phyloP scores from a whole-genome alignment of 306 rosid species.

The Alnus rubra region DNA sequence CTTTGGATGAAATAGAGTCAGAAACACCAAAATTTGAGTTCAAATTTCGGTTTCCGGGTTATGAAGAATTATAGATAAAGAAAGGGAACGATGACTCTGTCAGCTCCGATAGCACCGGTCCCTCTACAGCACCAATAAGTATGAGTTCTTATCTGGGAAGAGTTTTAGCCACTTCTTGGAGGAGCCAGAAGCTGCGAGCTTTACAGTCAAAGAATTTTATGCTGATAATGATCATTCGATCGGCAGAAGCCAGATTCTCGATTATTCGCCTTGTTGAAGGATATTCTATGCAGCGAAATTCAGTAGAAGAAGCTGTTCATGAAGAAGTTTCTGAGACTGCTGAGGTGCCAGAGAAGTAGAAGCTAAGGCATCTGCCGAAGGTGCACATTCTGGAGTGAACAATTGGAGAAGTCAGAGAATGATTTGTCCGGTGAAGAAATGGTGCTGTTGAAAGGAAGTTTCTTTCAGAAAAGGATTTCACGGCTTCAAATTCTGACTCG shows the following conservation, averaged over 20 bases:
- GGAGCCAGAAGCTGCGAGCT: slow-evolving; percentile 47
- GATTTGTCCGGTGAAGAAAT: slow-evolving; percentile 2
- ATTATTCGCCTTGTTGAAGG: slow-evolving; percentile 18
- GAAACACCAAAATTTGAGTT: slow-evolving; percentile 52
- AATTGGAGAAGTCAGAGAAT: slow-evolving; percentile 14
- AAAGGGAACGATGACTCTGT: slow-evolving; percentile 31
- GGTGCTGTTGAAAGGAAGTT: slow-evolving; percentile 22
- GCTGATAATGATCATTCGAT: slow-evolving; percentile 21
- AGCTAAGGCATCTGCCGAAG: slow-evolving; percentile 4
- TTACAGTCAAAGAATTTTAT: slow-evolving; percentile 42
- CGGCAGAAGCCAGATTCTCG: slow-evolving; percentile 1
- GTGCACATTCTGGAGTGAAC: slow-evolving; percentile 19
- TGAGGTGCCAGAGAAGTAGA: slow-evolving; percentile 28
- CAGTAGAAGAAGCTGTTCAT: slow-evolving; percentile 24
- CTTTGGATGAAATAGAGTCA: slow-evolving; percentile 29
- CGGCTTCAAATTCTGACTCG: slow-evolving; percentile 44
- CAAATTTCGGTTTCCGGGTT: slow-evolving; percentile 68
- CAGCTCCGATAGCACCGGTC: slow-evolving; percentile 13
- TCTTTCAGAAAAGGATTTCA: slow-evolving; percentile 41
- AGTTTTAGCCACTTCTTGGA: slow-evolving; percentile 52
- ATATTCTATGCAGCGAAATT: slow-evolving; percentile 8
- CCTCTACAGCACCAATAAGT: slow-evolving; percentile 37
- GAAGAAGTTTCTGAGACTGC: slow-evolving; percentile 29
- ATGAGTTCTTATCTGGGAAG: slow-evolving; percentile 44
- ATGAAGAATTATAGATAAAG: slow-evolving; percentile 44